Percentiles rank a stretch among this genome's conserved stretches.
phyloP scores from a whole-genome alignment of 2,329 filamentous ascomycete species.

The Ramichloridium luteum region DNA sequence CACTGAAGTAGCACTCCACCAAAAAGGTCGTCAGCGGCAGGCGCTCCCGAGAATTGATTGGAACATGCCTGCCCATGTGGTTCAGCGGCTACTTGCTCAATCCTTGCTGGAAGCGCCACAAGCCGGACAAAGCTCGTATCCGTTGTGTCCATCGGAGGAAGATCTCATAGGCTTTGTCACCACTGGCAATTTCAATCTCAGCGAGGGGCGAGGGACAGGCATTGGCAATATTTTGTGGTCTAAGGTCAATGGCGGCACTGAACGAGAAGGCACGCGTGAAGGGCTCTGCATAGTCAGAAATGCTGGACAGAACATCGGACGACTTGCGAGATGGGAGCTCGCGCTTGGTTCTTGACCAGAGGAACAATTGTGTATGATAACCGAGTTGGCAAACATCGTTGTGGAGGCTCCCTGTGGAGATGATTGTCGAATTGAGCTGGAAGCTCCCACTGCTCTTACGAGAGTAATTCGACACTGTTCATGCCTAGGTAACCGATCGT shows the following conservation, averaged over 20 bases:
- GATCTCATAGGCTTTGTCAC: slow-evolving; percentile 88
- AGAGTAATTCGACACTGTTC: too few relatives aligned
- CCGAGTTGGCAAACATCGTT: too few relatives aligned
- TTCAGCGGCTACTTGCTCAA: slow-evolving; percentile 31
- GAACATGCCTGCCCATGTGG: slow-evolving; percentile 32
- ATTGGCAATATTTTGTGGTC: slow-evolving; percentile 57
- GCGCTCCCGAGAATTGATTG: slow-evolving; percentile 17
- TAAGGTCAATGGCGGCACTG: slow-evolving; percentile 38
- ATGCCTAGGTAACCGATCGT: too few relatives aligned
- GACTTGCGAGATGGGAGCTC: slow-evolving; percentile 67
- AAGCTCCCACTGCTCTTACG: too few relatives aligned
- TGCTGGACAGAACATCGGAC: slow-evolving; percentile 64
- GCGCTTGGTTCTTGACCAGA: too few relatives aligned
- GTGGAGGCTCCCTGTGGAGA: too few relatives aligned
- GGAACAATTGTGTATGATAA: too few relatives aligned
- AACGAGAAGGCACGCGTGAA: slow-evolving; percentile 30
- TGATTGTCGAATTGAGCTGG: too few relatives aligned
- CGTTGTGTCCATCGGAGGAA: slow-evolving; percentile 56
- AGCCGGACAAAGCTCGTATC: slow-evolving; percentile 36
- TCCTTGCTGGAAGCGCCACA: slow-evolving; percentile 33
- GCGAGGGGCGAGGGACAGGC: slow-evolving; percentile 61
- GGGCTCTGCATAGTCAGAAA: slow-evolving; percentile 68
- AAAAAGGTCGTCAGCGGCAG: slow-evolving; percentile 14
- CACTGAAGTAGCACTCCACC: slow-evolving; percentile 14
- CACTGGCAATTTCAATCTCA: slow-evolving; percentile 69